These are phyloP conservation scores for Epichloe gansuensis DNA, from an alignment of 2,329 filamentous ascomycete genomes.

Conservation along the genomic window DNA sequence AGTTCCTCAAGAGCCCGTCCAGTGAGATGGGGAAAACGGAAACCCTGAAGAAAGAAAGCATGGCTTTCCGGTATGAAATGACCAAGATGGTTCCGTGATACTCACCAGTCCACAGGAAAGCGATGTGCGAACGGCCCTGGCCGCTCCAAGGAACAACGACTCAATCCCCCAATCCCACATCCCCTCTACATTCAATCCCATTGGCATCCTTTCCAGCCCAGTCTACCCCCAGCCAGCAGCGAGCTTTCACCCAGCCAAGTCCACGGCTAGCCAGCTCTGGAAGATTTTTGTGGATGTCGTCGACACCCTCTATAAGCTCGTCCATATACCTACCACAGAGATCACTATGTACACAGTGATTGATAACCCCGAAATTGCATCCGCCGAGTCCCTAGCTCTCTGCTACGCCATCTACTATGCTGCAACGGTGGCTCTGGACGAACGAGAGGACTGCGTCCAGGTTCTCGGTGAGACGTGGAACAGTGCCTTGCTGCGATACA, in stretches of 20 bases:
- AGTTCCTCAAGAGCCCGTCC: too few species aligned
- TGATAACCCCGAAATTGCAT: conserved; percentile 15
- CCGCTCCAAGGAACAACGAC: conserved; percentile 5
- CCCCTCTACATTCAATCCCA: conserved; percentile 18
- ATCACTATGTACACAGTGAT: conserved; percentile 20
- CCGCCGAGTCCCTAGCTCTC: conserved; percentile 21
- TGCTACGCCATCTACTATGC: conserved; percentile 39
- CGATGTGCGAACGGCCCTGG: conserved; percentile 1
- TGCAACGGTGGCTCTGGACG: conserved; percentile 27
- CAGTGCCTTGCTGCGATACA: conserved; percentile 17
- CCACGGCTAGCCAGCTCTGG: conserved; percentile 19
- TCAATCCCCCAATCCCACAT: conserved; percentile 1
- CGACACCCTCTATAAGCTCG: conserved; percentile 17
- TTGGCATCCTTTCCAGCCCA: conserved; percentile 20
- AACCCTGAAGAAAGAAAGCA: too few species aligned
- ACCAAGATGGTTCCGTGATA: not conserved
- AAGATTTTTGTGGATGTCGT: conserved; percentile 16
- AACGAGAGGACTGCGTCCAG: conserved; percentile 21
- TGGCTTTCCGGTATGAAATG: too few species aligned
- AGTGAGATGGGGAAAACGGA: too few species aligned
- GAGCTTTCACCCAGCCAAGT: conserved; percentile 15
- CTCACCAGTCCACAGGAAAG: not conserved
- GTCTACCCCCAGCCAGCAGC: conserved; percentile 8
- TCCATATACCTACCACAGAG: conserved; percentile 21
- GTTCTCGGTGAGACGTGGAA: conserved; percentile 14